These are phyloP conservation scores for Aspergillus cavernicola DNA, from an alignment of 495 filamentous ascomycete species.

Conservation along the genomic window DNA sequence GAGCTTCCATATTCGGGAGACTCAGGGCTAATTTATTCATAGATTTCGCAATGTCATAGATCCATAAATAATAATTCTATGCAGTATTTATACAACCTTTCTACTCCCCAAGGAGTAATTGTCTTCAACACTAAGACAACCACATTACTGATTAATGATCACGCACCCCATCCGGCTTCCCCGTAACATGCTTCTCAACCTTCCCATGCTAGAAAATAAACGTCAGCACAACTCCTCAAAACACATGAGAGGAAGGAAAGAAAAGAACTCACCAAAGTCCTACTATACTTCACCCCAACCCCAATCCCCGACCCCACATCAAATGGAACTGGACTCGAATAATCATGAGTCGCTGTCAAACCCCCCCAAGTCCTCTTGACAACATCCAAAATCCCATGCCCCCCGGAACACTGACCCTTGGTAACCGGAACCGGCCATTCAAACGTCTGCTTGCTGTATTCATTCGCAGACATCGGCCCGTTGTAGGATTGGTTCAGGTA, in stretches of 20 bases:
- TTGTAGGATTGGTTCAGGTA: slow-evolving; percentile 44
- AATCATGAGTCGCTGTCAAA: slow-evolving; percentile 32
- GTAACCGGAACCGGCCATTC: slow-evolving; percentile 43
- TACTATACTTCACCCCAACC: slow-evolving; percentile 20
- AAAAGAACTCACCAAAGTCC: slow-evolving; percentile 17
- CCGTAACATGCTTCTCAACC: slow-evolving; percentile 11
- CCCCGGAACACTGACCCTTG: slow-evolving; percentile 38
- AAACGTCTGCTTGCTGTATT: slow-evolving; percentile 28
- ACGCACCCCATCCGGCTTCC: not conserved
- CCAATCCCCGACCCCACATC: slow-evolving; percentile 15
- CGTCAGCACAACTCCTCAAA: slow-evolving; percentile 9
- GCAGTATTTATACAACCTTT: not conserved
- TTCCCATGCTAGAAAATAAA: slow-evolving; percentile 8
- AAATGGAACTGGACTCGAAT: slow-evolving; percentile 36
- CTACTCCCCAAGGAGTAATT: slow-evolving; percentile 59
- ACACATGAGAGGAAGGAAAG: too few relatives aligned
- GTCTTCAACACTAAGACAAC: not conserved
- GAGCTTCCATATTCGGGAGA: slow-evolving; percentile 88
- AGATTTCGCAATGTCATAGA: slow-evolving; percentile 56
- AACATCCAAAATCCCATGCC: slow-evolving; percentile 36
- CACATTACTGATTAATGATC: too few relatives aligned
- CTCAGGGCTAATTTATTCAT: slow-evolving; percentile 11
- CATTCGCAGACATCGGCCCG: slow-evolving; percentile 36
- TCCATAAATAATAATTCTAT: slow-evolving; percentile 24
- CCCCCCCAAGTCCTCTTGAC: slow-evolving; percentile 38